phyloP scores from a whole-genome alignment of 106 monocot species.

The Narthecium ossifragum region DNA sequence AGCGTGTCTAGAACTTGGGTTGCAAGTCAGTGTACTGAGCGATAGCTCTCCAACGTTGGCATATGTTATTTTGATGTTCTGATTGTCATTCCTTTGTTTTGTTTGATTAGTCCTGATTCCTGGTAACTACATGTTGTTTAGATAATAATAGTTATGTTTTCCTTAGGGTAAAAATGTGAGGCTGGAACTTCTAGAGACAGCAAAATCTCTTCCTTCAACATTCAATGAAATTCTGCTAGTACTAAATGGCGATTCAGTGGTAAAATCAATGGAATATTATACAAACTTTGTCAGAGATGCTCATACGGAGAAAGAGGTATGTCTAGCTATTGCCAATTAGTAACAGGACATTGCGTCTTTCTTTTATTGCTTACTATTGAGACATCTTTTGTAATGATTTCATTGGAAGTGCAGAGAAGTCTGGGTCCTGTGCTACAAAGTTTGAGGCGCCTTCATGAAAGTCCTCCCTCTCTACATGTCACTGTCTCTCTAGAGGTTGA shows the following conservation, averaged over 20 bases:
- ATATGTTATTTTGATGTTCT: too few relatives aligned
- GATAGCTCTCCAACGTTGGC: too few relatives aligned
- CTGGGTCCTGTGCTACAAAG: constrained; percentile 43
- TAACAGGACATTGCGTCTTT: not conserved
- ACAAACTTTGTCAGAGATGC: constrained; percentile 81
- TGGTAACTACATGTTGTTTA: too few relatives aligned
- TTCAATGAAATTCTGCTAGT: constrained; percentile 62
- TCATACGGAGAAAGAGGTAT: constrained; percentile 88
- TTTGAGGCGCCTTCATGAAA: constrained; percentile 62
- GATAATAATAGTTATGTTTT: too few relatives aligned
- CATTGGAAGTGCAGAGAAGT: constrained; percentile 41
- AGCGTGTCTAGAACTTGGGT: constrained; percentile 85
- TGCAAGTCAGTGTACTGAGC: constrained; percentile 79
- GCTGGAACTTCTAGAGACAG: constrained; percentile 77
- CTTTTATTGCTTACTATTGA: not conserved
- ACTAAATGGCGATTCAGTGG: constrained; percentile 52
- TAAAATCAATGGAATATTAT: constrained; percentile 83
- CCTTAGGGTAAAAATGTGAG: constrained; percentile 81
- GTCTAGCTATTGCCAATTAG: not conserved
- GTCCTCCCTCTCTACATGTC: constrained; percentile 64
- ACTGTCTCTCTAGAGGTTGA: constrained; percentile 54
- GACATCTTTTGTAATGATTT: not conserved
- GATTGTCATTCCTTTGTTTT: too few relatives aligned
- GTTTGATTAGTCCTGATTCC: too few relatives aligned
- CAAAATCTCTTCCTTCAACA: constrained; percentile 78